Conservation (phyloP, 2,329 filamentous ascomycete species). For the Lomentospora prolificans region DNA sequence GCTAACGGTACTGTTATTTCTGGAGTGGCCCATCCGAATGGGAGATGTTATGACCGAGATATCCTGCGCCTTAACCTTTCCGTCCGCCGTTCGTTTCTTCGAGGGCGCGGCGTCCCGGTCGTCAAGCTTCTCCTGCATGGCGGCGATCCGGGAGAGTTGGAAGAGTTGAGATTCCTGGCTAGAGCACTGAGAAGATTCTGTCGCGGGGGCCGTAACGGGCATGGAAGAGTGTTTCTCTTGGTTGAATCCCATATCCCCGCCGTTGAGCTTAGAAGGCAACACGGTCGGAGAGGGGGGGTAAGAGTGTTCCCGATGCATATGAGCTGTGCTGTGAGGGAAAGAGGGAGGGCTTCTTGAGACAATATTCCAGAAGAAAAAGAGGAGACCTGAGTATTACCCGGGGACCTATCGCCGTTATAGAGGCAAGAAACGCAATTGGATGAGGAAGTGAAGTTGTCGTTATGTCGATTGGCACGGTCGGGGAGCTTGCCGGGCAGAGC, state of each 20-base stretch:
- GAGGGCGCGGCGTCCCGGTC: conserved; percentile 25
- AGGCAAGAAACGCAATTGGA: background rate
- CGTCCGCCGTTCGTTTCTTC: conserved; percentile 64
- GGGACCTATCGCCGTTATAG: background rate
- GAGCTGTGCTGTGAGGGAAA: background rate
- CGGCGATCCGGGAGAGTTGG: conserved; percentile 41
- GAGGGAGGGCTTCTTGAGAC: background rate
- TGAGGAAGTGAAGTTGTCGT: background rate
- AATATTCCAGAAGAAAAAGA: background rate
- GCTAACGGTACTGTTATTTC: conserved; percentile 55
- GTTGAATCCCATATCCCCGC: background rate
- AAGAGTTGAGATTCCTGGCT: conserved; percentile 44
- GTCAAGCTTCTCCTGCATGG: conserved; percentile 35
- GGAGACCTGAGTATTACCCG: background rate
- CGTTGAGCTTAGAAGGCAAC: conserved; percentile 3
- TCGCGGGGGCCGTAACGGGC: background rate
- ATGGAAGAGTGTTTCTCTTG: conserved; percentile 3
- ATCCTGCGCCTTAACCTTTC: conserved; percentile 46
- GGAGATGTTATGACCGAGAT: conserved; percentile 27
- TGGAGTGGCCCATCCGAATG: conserved; percentile 43
- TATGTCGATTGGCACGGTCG: background rate
- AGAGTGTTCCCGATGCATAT: background rate
- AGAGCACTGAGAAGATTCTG: conserved; percentile 16
- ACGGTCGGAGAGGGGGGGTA: conserved; percentile 5
- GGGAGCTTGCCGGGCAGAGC: background rate